Evolutionary conservation across 495 filamentous ascomycete genomes (phyloP), one percentile per base, ranked within the genome.

Genomic region (Staphylotrichum tortipilum): DNA sequence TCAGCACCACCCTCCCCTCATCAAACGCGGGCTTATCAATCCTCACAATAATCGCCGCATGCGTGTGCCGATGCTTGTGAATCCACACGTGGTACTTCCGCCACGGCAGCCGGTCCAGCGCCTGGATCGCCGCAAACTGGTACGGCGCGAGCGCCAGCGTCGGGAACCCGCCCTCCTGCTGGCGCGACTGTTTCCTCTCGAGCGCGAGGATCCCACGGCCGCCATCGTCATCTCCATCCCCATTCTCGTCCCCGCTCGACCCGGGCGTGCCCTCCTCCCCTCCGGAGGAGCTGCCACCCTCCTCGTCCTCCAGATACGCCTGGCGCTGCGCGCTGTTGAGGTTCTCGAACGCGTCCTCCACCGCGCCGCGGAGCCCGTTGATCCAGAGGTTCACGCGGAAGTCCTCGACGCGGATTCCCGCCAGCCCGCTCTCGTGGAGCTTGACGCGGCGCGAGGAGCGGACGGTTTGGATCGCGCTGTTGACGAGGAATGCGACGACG

Each of bases 11-110:
- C 59, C 76, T 78, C 3, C 91, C 92, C 67, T 96, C 90, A 4
- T 72, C 68, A 55, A 86, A 92, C 7, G 61, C 69, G 47, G 71
- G 61, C 62, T 78, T 79, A 15, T 79, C 70, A 52, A 62, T 75
- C 45, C 92, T 75, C 24, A 91, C 79, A 58, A 98, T 85, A 44
- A 98, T 94, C 1, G 91, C 91, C 0, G 91, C 92, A 63, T 98
- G 92, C 39, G 75, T 85, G 59, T 95, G 89, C 26, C 73, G 62
- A 35, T 77, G 76, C 3, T 89, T 82, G 40, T 94, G 88, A 34
- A 98, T 96, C 68, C 85, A 82, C 4, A 95, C 86, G 0, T 80
- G 82, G 66, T 86, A 91, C 66, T 92, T 96, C 17, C 75, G 77
- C 68, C 84, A 89, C 9, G 83, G 82, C 0, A 94, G 71, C 9